Conservation (phyloP, 2,329 filamentous ascomycete genomes). For the Beauveria australis region DNA sequence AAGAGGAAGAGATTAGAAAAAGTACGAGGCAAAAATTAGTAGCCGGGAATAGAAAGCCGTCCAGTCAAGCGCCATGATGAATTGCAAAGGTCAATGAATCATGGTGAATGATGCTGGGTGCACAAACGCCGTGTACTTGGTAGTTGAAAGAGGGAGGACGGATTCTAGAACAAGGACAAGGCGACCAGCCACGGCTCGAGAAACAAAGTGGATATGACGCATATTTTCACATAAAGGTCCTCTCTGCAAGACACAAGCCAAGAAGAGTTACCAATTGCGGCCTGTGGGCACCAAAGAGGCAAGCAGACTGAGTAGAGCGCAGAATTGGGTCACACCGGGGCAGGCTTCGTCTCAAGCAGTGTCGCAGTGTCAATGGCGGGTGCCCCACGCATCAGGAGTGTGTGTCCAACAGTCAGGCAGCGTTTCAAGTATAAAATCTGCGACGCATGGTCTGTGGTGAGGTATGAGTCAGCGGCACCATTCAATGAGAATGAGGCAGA, state of each 20-base stretch:
- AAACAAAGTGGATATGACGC: background rate
- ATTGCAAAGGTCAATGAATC: background rate
- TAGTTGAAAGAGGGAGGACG: slow-evolving; percentile 4
- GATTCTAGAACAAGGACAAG: slow-evolving; percentile 1
- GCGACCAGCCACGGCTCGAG: background rate
- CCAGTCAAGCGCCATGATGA: slow-evolving; percentile 3
- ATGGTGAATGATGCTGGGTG: background rate
- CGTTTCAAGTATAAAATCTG: slow-evolving; percentile 10
- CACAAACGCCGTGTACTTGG: background rate
- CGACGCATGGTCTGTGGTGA: background rate
- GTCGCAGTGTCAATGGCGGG: background rate
- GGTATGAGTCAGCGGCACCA: background rate
- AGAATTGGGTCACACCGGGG: background rate
- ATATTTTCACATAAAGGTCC: background rate
- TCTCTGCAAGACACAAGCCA: background rate
- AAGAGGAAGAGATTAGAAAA: slow-evolving; percentile 23
- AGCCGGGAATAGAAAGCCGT: background rate
- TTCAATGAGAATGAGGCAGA: background rate
- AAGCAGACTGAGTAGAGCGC: background rate
- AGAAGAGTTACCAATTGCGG: background rate
- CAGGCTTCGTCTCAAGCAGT: slow-evolving; percentile 5
- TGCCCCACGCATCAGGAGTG: slow-evolving; percentile 7
- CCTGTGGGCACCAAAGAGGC: background rate
- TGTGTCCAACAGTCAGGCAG: slow-evolving; percentile 1
- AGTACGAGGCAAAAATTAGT: background rate